A percentile compares a stretch with the other conserved stretches of the same genome.
Evolutionary conservation across 2,329 filamentous ascomycete species (phyloP).

Genomic region (Scopulariopsis brevicaulis): DNA sequence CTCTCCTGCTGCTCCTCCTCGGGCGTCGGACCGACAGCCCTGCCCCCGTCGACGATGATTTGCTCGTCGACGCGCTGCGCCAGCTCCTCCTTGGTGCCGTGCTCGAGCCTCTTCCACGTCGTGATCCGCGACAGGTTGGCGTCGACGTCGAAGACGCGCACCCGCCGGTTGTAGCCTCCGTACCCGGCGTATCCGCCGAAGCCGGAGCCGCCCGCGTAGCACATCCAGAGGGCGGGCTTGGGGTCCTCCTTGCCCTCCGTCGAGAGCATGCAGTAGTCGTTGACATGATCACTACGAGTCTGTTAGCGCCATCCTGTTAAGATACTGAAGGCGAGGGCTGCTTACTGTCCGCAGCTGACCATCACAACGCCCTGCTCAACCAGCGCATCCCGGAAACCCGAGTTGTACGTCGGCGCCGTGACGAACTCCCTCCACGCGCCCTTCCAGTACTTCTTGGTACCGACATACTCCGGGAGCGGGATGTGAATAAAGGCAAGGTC

Average conservation of each 20-base stretch:
- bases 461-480: conserved; percentile 78
- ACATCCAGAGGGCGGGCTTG: conserved; percentile 83
- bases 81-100: conserved; percentile 39
- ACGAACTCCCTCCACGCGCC: conserved; percentile 74
- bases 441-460: conserved; percentile 34
- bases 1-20: conserved; percentile 3
- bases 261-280: conserved; percentile 84
- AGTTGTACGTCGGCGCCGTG: conserved; percentile 82
- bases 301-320: background rate
- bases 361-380: conserved; percentile 76
- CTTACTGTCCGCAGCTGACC: conserved; percentile 84
- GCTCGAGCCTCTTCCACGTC: conserved; percentile 86
- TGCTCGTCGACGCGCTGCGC: conserved; percentile 48
- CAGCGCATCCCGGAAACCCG: conserved; percentile 83
- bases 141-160: conserved; percentile 87
- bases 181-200: conserved; percentile 96
- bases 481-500: conserved; percentile 97
- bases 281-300: conserved; percentile 69
- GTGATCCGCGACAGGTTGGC: conserved; percentile 79
- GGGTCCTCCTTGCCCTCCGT: conserved; percentile 21
- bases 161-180: conserved; percentile 68
- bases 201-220: conserved; percentile 82
- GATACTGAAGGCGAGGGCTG: conserved; percentile 10
- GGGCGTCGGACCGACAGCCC: conserved; percentile 20
- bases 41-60: conserved; percentile 54